Evolutionary conservation across 495 filamentous ascomycete species (phyloP).

Genomic region (Parathielavia appendiculata): DNA sequence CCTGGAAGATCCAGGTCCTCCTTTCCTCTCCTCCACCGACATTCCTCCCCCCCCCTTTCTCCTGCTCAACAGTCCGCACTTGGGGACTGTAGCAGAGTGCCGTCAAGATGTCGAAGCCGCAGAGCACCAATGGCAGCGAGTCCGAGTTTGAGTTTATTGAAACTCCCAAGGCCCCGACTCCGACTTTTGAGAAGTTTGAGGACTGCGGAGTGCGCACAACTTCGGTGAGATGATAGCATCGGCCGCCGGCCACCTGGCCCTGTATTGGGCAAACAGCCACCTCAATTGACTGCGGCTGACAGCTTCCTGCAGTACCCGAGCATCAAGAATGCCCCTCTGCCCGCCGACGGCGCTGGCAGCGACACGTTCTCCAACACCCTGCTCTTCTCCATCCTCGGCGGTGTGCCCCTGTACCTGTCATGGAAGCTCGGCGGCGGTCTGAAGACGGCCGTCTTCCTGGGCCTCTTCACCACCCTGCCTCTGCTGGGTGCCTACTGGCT

Average conservation of each 20-base stretch:
- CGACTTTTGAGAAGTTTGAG: constrained; percentile 52
- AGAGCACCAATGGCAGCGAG: constrained; percentile 47
- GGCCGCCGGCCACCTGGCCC: not conserved
- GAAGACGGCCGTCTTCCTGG: constrained; percentile 68
- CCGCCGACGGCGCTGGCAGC: constrained; percentile 65
- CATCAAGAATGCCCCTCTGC: constrained; percentile 76
- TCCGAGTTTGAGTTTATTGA: constrained; percentile 69
- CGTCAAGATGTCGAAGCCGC: constrained; percentile 42
- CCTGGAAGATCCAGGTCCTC: not conserved
- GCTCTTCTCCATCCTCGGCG: constrained; percentile 52
- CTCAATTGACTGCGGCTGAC: constrained; percentile 14
- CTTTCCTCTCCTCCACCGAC: constrained; percentile 13
- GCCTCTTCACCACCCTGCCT: constrained; percentile 58
- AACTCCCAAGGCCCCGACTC: constrained; percentile 61
- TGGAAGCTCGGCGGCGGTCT: constrained; percentile 66
- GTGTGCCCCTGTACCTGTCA: constrained; percentile 61
- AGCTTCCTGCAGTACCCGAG: constrained; percentile 54
- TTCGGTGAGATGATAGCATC: constrained; percentile 47
- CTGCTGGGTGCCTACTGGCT: constrained; percentile 71
- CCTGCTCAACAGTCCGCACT: constrained; percentile 16
- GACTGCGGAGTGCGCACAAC: constrained; percentile 73
- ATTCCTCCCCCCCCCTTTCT: constrained; percentile 15
- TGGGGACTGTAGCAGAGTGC: constrained; percentile 20
- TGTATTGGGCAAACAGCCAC: not conserved
- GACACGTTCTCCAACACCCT: constrained; percentile 65